Evolutionary conservation across 768 basidiomycete species (phyloP), one percentile per base, ranked within the genome.

Genomic region (Daedalea quercina): DNA sequence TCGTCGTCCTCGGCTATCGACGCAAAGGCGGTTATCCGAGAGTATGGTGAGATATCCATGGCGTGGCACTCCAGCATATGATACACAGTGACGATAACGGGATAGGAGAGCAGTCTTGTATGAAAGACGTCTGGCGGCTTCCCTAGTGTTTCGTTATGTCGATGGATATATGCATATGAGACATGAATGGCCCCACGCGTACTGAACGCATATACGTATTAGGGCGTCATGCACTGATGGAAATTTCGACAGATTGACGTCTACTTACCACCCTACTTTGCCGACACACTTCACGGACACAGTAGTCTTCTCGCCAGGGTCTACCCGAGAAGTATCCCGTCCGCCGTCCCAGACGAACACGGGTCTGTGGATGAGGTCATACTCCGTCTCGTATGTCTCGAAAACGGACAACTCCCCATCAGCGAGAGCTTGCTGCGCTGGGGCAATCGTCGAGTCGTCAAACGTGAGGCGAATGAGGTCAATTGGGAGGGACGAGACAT

Each of bases 41-140:
- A 74, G 57, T 90, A 81, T 13, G 88, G 83, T 33, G 92, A 69
- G 55, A 96, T 74, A 58, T 90, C 85, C 82, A 97, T 86, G 35
- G 77, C 76, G 57, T 85, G 78, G 60, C 90, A 90, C 66, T 95
- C 90, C 25, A 98, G 80, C 76, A 94, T 94, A 59, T 90, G 90
- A 65, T 97, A 96, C 12, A 98, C 96, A 2, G 94, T 95, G 54
- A 96, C 88, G 61, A 88, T 77, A 57, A 98, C 77, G 3, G 94
- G 93, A 63, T 92, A 92, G 26, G 85, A 80, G 49, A 97, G 68
- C 62, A 91, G 92, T 23, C 96, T 87, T 24, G 90, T 84, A 64
- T 94, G 80, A 67, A 98, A 95, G 40, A 81, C 68, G 46, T 80
- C 74, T 0, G 73, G 62, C 1, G 70, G 65, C 20, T 68, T 57